Evolutionary conservation across 2,329 filamentous ascomycete species (phyloP), one percentile per base, ranked within the genome.

Genomic region (Nannizzia gypsea): DNA sequence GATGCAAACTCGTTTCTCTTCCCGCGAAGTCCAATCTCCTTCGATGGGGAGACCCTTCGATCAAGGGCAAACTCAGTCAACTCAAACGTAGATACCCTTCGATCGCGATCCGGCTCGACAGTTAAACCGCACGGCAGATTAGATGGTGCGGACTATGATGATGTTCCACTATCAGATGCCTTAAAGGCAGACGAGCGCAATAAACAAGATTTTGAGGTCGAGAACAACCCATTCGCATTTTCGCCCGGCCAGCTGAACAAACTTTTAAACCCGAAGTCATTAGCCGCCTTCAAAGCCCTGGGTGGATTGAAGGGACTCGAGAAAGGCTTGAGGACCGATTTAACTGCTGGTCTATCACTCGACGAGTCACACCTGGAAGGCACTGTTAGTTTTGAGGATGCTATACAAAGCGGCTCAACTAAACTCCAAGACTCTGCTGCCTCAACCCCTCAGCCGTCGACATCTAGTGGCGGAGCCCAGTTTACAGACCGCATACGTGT

Each of bases 211-310:
- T 96, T 95, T 66, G 67, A 82, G 13, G 84, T 92, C 9, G 80
- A 86, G 4, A 79, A 90, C 70, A 95, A 93, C 70, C 86, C 87
- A 0, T 96, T 96, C 68, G 90, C 89, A 15, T 96, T 90, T 70
- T 83, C 85, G 1, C 73, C 72, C 0, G 90, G 91, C 13, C 86
- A 95, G 68, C 78, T 96, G 63, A 86, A 85, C 67, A 96, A 95
- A 73, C 81, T 96, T 75, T 83, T 92, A 63, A 93, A 95, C 69
- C 91, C 91, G 2, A 96, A 96, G 76, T 95, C 84, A 63, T 74
- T 95, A 61, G 78, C 86, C 11, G 90, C 90, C 0, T 95, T 92
- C 66, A 88, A 86, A 68, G 85, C 85, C 13, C 71, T 96, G 3
- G 90, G 91, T 56, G 91, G 91, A 24, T 72, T 95, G 15, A 74